Evolutionary conservation across 139 green algal species (phyloP).

Genomic region (Micromonas pusilla): DNA sequence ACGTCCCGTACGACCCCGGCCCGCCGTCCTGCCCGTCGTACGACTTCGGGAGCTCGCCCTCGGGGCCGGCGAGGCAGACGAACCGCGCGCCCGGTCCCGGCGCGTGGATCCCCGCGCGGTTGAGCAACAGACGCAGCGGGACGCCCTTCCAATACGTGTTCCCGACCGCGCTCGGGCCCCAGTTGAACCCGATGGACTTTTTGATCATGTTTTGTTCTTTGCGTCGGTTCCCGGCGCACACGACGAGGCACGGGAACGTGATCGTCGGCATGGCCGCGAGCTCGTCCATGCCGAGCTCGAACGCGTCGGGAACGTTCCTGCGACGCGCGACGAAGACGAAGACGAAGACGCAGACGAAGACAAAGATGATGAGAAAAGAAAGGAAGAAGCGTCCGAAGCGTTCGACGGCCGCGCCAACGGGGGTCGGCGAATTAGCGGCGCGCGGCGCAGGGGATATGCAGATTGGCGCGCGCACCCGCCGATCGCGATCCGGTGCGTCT

Average conservation of each 20-base stretch:
- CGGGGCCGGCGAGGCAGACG: conserved; percentile 41
- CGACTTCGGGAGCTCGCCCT: conserved; percentile 25
- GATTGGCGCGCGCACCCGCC: too few species aligned
- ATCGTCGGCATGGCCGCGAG: conserved; percentile 62
- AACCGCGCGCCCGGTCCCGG: conserved; percentile 14
- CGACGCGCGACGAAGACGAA: too few species aligned
- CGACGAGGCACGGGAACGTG: conserved; percentile 68
- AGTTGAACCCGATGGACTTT: conserved; percentile 78
- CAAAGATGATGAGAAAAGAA: too few species aligned
- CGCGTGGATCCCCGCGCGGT: conserved; percentile 28
- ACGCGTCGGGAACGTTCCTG: not conserved
- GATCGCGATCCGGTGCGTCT: conserved; percentile 62
- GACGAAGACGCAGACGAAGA: too few species aligned
- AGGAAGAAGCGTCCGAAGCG: too few species aligned
- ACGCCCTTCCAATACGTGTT: conserved; percentile 89
- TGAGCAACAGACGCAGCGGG: conserved; percentile 74
- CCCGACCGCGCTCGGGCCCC: conserved; percentile 52
- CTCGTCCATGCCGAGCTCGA: conserved; percentile 82
- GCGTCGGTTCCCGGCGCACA: conserved; percentile 85
- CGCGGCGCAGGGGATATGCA: too few species aligned
- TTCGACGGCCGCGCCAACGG: too few species aligned
- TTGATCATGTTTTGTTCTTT: conserved; percentile 99
- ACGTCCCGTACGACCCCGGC: conserved; percentile 56
- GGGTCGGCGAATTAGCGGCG: too few species aligned
- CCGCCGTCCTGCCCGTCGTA: conserved; percentile 36